These are phyloP conservation scores for Penicillium taxi DNA, from an alignment of 495 filamentous ascomycete genomes.

Conservation along the genomic window DNA sequence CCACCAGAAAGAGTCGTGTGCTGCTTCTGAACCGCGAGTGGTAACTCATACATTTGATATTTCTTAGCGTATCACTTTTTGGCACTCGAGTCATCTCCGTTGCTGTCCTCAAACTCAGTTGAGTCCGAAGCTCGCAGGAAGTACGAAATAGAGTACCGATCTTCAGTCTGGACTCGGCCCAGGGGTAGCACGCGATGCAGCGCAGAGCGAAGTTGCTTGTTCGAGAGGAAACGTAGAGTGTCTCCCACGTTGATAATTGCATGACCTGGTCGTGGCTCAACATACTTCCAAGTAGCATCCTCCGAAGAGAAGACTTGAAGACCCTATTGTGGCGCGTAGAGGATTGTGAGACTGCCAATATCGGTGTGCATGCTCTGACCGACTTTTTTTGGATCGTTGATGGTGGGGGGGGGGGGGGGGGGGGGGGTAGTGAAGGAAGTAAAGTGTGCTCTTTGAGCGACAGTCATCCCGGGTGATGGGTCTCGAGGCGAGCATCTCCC, in stretches of 20 bases:
- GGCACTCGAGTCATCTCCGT: no score
- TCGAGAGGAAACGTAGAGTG: conserved; percentile 44
- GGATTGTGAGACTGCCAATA: conserved; percentile 48
- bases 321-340: conserved; percentile 48
- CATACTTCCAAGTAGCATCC: conserved; percentile 39
- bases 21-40: no score
- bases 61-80: no score
- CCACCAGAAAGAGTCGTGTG: no score
- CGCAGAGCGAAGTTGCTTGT: conserved; percentile 42
- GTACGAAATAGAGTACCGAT: conserved; percentile 9
- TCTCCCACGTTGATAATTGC: conserved; percentile 54
- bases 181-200: conserved; percentile 50
- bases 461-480: no score
- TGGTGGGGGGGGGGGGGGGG: no score
- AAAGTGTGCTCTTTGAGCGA: no score
- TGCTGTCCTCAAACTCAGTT: not conserved
- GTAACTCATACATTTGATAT: no score
- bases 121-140: conserved; percentile 10
- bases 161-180: not conserved
- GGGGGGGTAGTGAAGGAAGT: no score
- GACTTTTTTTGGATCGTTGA: no score
- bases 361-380: conserved; percentile 41
- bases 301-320: conserved; percentile 46
- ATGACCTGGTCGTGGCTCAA: conserved; percentile 40
- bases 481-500: no score